A percentile compares a stretch with the other conserved stretches of the same genome.
These are phyloP conservation scores for Talaromyces thailandensis DNA, from an alignment of 495 filamentous ascomycete genomes.

Conservation along the genomic window DNA sequence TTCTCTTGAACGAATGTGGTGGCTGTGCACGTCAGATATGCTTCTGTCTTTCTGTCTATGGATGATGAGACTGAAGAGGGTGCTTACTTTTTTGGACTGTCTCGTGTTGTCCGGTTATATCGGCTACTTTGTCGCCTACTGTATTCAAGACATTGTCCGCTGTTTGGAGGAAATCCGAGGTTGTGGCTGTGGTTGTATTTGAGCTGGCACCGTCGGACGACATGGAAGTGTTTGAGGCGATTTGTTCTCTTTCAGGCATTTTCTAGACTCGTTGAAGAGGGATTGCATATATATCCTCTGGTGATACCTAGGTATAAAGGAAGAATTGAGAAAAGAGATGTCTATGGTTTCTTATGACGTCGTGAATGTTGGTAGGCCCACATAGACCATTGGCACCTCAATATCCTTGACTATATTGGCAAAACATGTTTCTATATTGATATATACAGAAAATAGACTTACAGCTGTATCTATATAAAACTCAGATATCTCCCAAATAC, in stretches of 20 bases:
- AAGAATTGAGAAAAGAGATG: too few relatives aligned
- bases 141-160: not conserved
- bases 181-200: not conserved
- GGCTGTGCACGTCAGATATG: not conserved
- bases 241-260: not conserved
- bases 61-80: too few relatives aligned
- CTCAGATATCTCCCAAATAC: not conserved
- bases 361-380: not conserved
- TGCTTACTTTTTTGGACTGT: not conserved
- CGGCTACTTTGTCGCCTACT: not conserved
- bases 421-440: not conserved
- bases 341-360: not conserved
- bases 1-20: not conserved
- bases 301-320: too few relatives aligned
- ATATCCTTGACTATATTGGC: not conserved
- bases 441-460: not conserved
- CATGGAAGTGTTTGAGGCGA: not conserved
- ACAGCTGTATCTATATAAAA: not conserved
- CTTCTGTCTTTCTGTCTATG: not conserved
- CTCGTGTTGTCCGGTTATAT: conserved; percentile 1
- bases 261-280: not conserved
- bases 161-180: not conserved
- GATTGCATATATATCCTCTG: too few relatives aligned
- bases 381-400: not conserved
- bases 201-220: not conserved